Conservation (phyloP, 2,329 filamentous ascomycete species). For the Cercospora nicotianae region DNA sequence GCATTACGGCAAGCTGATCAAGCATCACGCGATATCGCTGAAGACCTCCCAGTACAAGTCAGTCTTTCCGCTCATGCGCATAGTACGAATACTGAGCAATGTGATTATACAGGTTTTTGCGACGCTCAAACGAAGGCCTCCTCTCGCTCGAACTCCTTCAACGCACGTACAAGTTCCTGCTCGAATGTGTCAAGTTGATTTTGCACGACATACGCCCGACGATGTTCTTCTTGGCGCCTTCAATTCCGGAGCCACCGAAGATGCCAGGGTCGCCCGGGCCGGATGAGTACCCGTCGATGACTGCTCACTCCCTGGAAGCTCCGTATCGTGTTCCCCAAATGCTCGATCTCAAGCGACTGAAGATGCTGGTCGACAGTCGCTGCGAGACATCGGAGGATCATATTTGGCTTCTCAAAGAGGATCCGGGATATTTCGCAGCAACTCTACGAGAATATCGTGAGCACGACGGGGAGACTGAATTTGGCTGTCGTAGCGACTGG, state of each 20-base stretch:
- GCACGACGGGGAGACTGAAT: constrained; percentile 46
- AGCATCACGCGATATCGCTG: constrained; percentile 8
- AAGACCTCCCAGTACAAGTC: constrained; percentile 16
- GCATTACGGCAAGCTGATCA: constrained; percentile 32
- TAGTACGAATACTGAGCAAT: background rate
- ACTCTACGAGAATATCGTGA: constrained; percentile 47
- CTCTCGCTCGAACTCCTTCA: constrained; percentile 55
- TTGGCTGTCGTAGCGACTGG: constrained; percentile 17
- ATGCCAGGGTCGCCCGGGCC: constrained; percentile 1
- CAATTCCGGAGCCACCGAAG: constrained; percentile 18
- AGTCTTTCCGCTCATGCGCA: background rate
- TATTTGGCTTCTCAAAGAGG: constrained; percentile 57
- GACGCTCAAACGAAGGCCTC: constrained; percentile 35
- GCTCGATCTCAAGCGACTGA: constrained; percentile 50
- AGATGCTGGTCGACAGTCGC: constrained; percentile 48
- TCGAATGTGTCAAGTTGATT: constrained; percentile 50
- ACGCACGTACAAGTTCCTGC: constrained; percentile 50
- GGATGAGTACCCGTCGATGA: constrained; percentile 20
- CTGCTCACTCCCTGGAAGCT: constrained; percentile 46
- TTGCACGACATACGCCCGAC: constrained; percentile 52
- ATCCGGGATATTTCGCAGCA: constrained; percentile 58
- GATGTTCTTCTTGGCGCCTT: constrained; percentile 22
- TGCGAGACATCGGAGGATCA: constrained; percentile 53
- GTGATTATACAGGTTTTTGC: background rate
- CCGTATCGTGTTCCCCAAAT: constrained; percentile 54